Percentiles rank a stretch among this genome's conserved stretches.
These are phyloP conservation scores for Starmera pachycereana DNA, from an alignment of 805 yeast species.

Conservation along the genomic window DNA sequence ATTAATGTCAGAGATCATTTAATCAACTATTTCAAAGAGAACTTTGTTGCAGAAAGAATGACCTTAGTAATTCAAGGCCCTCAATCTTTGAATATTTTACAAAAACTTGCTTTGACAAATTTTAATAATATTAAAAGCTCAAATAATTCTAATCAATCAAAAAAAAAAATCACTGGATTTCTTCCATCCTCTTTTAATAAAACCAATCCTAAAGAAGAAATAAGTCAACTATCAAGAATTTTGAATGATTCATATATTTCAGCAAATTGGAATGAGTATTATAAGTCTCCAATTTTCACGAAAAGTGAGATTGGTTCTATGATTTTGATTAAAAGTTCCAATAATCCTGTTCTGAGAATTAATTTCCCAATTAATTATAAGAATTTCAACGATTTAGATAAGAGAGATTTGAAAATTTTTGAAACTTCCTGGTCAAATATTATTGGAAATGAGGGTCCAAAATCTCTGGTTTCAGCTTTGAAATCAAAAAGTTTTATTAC, in stretches of 20 bases:
- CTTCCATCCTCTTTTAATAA: constrained; percentile 1
- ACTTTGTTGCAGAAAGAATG: constrained; percentile 40
- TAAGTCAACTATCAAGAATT: not conserved
- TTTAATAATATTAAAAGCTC: constrained; percentile 27
- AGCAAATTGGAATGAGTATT: constrained; percentile 7
- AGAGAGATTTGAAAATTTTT: constrained; percentile 20
- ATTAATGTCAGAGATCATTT: constrained; percentile 27
- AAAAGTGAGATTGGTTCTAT: constrained; percentile 13
- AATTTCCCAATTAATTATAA: constrained; percentile 29
- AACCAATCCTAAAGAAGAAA: not conserved
- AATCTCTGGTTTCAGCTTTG: constrained; percentile 36
- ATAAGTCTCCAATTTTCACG: constrained; percentile 16
- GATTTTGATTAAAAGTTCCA: constrained; percentile 28
- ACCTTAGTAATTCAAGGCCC: constrained; percentile 55
- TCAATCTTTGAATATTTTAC: constrained; percentile 48
- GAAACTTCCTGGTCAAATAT: constrained; percentile 42
- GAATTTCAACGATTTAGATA: constrained; percentile 3
- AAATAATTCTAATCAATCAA: constrained; percentile 1
- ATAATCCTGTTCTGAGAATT: constrained; percentile 30
- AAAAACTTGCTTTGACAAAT: constrained; percentile 35
- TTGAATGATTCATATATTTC: constrained; percentile 9
- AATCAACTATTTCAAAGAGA: constrained; percentile 25
- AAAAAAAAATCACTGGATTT: constrained; percentile 2
- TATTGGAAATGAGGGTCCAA: constrained; percentile 51
- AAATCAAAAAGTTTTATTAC: constrained; percentile 25